Percentiles rank a stretch among this genome's conserved stretches.
phyloP scores from a whole-genome alignment of 2,329 filamentous ascomycete species.

The Cytospora chrysosperma region DNA sequence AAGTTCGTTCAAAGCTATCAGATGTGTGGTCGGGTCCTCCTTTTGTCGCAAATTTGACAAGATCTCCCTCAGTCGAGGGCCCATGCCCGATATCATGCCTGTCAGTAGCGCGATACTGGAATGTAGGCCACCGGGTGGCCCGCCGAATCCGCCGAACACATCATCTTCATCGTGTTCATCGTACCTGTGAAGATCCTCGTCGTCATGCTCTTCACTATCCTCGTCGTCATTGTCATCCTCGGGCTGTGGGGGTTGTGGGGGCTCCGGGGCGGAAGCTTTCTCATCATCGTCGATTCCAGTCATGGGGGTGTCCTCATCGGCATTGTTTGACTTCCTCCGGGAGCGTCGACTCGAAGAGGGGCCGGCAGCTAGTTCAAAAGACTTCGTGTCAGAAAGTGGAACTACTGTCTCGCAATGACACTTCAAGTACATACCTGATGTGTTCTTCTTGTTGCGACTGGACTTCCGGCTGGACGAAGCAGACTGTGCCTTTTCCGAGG shows the following conservation, averaged over 20 bases:
- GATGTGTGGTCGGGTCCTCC: constrained; percentile 81
- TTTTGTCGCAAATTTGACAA: constrained; percentile 75
- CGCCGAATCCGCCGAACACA: constrained; percentile 66
- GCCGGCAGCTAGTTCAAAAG: constrained; percentile 34
- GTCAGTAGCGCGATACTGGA: constrained; percentile 82
- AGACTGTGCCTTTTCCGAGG: constrained; percentile 55
- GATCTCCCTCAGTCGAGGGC: constrained; percentile 75
- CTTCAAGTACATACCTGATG: constrained; percentile 37
- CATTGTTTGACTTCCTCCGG: constrained; percentile 53
- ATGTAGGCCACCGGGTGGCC: constrained; percentile 66
- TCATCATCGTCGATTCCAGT: constrained; percentile 62
- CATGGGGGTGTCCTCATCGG: constrained; percentile 65
- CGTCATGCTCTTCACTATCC: constrained; percentile 49
- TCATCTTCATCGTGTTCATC: constrained; percentile 64
- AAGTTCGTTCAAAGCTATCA: constrained; percentile 89
- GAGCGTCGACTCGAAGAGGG: constrained; percentile 45
- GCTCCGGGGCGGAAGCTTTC: constrained; percentile 41
- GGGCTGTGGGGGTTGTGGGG: constrained; percentile 39
- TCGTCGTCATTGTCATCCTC: constrained; percentile 41
- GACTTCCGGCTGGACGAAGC: constrained; percentile 71
- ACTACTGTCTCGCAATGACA: not conserved
- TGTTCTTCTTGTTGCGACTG: constrained; percentile 65
- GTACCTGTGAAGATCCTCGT: constrained; percentile 48
- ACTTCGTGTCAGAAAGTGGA: constrained; percentile 25
- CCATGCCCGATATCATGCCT: constrained; percentile 87